Base-by-base conservation (phyloP, 2,329 filamentous ascomycete genomes). In the Penicillium sumatraense region DNA sequence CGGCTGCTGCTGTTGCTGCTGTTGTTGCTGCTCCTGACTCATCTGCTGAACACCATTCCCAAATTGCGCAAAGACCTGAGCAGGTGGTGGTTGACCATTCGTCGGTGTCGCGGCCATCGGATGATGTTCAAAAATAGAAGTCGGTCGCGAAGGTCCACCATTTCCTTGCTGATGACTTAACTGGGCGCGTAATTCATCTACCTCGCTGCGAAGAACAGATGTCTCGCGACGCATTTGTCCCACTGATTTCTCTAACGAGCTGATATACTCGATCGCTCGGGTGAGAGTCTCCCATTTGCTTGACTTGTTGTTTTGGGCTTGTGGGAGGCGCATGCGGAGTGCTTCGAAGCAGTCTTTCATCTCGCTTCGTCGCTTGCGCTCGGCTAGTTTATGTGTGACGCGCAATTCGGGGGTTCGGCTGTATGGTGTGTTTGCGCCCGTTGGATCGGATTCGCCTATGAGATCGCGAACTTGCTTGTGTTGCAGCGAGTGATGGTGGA, bases 251-350 rank as follows among this genome's bases (percentile, higher is more conserved):
- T 81, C 78, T 10, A 81, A 68, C 20, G 71, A 69, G 7, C 57
- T 64, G 50, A 81, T 81, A 50, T 81, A 80, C 46, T 81, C 79
- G 50, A 80, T 80, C 16, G 79, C 79, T 75, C 60, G 18, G 20
- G 77, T 79, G 18, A 81, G 62, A 1, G 78, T 81, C 59, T 81
- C 79, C 79, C 79, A 81, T 68, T 81, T 81, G 65, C 79, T 81
- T 7, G 79, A 80, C 59, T 81, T 81, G 64, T 79, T 80, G 58
- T 76, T 79, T 59, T 79, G 78, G 51, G 68, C 73, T 14, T 75
- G 69, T 3, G 79, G 79, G 1, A 81, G 69, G 26, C 76, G 74
- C 33, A 72, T 63, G 26, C 79, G 72, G 40, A 81, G 63, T 18
- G 72, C 67, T 61, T 81, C 79, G 57, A 81, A 81, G 47, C 78